These are phyloP conservation scores for Penicillium corylophilum DNA, from an alignment of 2,329 filamentous ascomycete genomes.

Conservation along the genomic window DNA sequence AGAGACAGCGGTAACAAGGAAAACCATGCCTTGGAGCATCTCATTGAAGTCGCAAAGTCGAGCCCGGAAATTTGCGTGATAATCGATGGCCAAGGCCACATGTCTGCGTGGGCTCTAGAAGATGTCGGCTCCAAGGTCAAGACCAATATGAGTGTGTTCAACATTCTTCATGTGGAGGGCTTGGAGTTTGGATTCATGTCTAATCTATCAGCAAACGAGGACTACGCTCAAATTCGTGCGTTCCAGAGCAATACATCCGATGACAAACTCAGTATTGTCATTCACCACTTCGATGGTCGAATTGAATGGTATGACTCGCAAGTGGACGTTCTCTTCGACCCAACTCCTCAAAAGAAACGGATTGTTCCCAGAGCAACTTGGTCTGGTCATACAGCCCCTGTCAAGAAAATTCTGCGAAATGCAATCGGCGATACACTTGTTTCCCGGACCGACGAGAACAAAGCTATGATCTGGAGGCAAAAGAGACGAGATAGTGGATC, in stretches of 20 bases:
- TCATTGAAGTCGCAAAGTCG: constrained; percentile 81
- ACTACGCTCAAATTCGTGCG: constrained; percentile 68
- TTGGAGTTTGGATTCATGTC: constrained; percentile 45
- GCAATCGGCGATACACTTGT: constrained; percentile 76
- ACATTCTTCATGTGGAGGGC: constrained; percentile 74
- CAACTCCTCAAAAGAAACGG: constrained; percentile 59
- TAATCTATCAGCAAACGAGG: constrained; percentile 33
- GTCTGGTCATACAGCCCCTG: constrained; percentile 78
- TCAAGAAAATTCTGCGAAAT: constrained; percentile 85
- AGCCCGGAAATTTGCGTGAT: constrained; percentile 85
- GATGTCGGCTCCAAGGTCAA: constrained; percentile 72
- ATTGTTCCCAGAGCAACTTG: constrained; percentile 66
- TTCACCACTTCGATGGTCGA: constrained; percentile 82
- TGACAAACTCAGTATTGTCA: constrained; percentile 68
- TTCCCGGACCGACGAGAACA: constrained; percentile 74
- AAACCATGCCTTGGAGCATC: constrained; percentile 73
- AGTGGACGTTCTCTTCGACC: constrained; percentile 78
- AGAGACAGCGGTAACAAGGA: constrained; percentile 59
- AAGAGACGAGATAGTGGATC: constrained; percentile 51
- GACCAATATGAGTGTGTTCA: constrained; percentile 71
- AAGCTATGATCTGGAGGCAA: constrained; percentile 82
- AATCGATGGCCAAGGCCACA: constrained; percentile 76
- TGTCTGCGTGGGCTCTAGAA: constrained; percentile 92
- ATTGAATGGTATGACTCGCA: constrained; percentile 79
- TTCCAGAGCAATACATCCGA: constrained; percentile 65